Evolutionary conservation across 2,329 filamentous ascomycete genomes (phyloP).

Genomic region (Arthrobotrys sinensis): DNA sequence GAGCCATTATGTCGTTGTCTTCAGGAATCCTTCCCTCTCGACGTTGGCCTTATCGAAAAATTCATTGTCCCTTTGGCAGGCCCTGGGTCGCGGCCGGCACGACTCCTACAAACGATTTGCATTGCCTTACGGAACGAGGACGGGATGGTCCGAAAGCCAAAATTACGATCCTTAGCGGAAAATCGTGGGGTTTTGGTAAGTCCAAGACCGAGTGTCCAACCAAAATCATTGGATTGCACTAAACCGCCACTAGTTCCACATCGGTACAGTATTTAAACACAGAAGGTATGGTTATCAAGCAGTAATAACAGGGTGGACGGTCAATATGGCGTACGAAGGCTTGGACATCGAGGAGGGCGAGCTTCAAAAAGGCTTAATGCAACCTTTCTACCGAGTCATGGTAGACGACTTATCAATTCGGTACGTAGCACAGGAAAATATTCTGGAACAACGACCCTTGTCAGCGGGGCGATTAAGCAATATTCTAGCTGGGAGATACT

Average conservation of each 20-base stretch:
- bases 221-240: slow-evolving; percentile 67
- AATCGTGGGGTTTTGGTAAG: slow-evolving; percentile 65
- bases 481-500: slow-evolving; percentile 83
- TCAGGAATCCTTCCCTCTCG: slow-evolving; percentile 67
- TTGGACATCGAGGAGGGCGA: slow-evolving; percentile 75
- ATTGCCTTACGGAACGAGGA: slow-evolving; percentile 73
- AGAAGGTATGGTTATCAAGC: slow-evolving; percentile 83
- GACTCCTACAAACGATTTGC: slow-evolving; percentile 72
- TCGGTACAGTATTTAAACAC: slow-evolving; percentile 90
- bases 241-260: slow-evolving; percentile 71
- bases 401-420: slow-evolving; percentile 75
- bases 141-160: slow-evolving; percentile 69
- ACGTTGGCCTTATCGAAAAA: slow-evolving; percentile 67
- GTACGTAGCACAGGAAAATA: slow-evolving; percentile 86
- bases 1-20: slow-evolving; percentile 66
- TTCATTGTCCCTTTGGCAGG: slow-evolving; percentile 66
- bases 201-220: slow-evolving; percentile 63
- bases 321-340: slow-evolving; percentile 67
- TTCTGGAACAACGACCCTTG: slow-evolving; percentile 74
- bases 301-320: slow-evolving; percentile 87
- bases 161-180: slow-evolving; percentile 51
- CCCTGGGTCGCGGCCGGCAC: slow-evolving; percentile 64
- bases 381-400: slow-evolving; percentile 89
- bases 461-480: slow-evolving; percentile 75
- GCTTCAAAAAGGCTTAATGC: slow-evolving; percentile 74